Evolutionary conservation across 257 asterid species (phyloP), one percentile per base, ranked within the genome.

Genomic region (Solanum pennellii): DNA sequence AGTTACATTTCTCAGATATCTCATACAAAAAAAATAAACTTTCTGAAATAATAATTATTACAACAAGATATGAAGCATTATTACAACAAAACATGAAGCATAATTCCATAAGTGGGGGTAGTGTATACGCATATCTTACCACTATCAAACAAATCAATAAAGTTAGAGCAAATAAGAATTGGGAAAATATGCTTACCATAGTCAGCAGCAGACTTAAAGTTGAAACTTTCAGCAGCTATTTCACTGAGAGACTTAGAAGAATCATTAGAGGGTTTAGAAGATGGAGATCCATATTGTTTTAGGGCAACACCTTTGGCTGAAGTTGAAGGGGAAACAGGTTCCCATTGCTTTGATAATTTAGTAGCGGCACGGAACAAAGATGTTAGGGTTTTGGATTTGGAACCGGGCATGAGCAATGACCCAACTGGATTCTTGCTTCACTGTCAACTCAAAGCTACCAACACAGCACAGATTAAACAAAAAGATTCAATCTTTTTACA

Each of bases 351-450:
- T 21, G 91, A 14, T 12, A 88, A 39, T 44, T 66, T 88, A 49
- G 90, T 83, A 87, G 93, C 93, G 90, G 92, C 85, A 45, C 95
- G 93, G 89, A 89, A 69, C 80, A 91, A 90, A 82, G 94, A 71
- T 73, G 79, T 59, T 86, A 93, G 93, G 93, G 89, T 90, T 91
- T 90, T 89, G 88, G 92, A 85, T 87, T 89, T 91, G 47, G 95
- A 71, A 73, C 90, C 74, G 31, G 91, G 94, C 94, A 92, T 92
- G 85, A 45, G 93, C 77, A 92, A 89, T 82, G 68, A 80, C 44
- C 68, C 27, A 25, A 79, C 2, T 72, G 80, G 0, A 25, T 66
- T 66, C 47, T 9, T 42, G 59, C 56, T 76, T 42, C 83, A n/a
- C 60, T 42, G 83, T 76, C 23, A 76, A 76, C 83, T 77, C 62